Base-by-base conservation (phyloP, 2,329 filamentous ascomycete genomes). In the Diaporthe sp. region DNA sequence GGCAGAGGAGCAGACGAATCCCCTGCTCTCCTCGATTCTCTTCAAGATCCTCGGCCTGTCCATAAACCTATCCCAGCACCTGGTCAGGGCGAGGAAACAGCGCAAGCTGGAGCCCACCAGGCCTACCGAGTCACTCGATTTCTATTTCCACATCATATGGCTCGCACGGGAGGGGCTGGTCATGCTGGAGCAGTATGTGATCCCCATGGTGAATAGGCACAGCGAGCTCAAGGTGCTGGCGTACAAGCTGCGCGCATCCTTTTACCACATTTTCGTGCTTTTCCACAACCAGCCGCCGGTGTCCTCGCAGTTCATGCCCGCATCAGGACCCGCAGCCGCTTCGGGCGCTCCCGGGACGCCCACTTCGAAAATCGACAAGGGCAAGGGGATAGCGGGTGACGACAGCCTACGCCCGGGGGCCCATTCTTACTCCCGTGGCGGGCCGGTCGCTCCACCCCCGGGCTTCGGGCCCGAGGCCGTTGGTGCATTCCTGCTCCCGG, bases 181-280 rank as follows among this genome's bases (percentile, higher is more conserved):
- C 42, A 94, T 98, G 83, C 88, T 98, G 13, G 95, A 98, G 80
- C 89, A 92, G 81, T 97, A 96, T 82, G 92, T 99, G 61, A 86
- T 98, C 28, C 97, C 96, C 55, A 94, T 93, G 89, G 94, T 95
- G 73, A 92, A 89, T 78, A 93, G 91, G 80, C 95, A 92, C 84
- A 91, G 88, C 80, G 96, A 97, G 82, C 91, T 98, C 74, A 96
- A 95, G 80, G 96, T 98, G 58, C 89, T 99, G 77, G 93, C 94
- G 28, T 95, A 95, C 82, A 99, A 98, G 84, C 89, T 99, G 19
- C 92, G 95, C 75, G 97, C 97, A 22, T 97, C 95, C 28, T 97
- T 98, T 82, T 97, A 97, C 80, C 96, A 99, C 85, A 95, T 99
- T 78, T 98, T 98, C 82, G 97, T 97, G 71, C 89, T 98, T 17